phyloP scores from a whole-genome alignment of 2,329 filamentous ascomycete genomes.

The Aureobasidium namibiae region DNA sequence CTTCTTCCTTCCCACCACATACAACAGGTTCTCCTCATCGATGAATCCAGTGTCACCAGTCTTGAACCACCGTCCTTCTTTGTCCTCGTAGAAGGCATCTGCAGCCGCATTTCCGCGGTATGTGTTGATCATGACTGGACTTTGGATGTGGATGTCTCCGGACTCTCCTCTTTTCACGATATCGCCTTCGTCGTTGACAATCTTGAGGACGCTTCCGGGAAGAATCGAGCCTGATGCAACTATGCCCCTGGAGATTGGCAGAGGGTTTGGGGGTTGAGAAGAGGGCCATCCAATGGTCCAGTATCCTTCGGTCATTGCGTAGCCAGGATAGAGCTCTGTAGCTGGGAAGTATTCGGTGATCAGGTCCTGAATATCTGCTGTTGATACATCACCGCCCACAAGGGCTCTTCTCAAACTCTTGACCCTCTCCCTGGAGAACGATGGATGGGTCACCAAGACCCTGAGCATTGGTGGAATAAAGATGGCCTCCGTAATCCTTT shows the following conservation, averaged over 20 bases:
- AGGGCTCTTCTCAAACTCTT: neutral
- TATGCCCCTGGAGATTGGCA: neutral
- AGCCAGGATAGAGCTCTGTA: neutral
- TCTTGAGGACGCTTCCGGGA: neutral
- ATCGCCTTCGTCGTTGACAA: neutral
- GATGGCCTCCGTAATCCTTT: neutral
- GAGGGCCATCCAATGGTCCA: neutral
- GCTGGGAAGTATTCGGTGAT: neutral
- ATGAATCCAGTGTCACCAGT: neutral
- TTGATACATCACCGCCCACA: neutral
- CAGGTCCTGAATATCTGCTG: neutral
- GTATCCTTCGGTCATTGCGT: neutral
- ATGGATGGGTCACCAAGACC: neutral
- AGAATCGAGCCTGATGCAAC: neutral
- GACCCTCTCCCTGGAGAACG: neutral
- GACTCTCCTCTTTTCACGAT: neutral
- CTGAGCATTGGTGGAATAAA: neutral
- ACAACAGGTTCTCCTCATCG: neutral
- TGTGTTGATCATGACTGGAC: neutral
- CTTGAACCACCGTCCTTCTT: neutral
- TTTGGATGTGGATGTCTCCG: neutral
- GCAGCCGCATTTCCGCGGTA: neutral
- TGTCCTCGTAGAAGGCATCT: neutral
- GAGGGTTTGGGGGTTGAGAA: neutral
- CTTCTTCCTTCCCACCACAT: neutral